Conservation (phyloP, 768 basidiomycete genomes). For the Gyrodon lividus region DNA sequence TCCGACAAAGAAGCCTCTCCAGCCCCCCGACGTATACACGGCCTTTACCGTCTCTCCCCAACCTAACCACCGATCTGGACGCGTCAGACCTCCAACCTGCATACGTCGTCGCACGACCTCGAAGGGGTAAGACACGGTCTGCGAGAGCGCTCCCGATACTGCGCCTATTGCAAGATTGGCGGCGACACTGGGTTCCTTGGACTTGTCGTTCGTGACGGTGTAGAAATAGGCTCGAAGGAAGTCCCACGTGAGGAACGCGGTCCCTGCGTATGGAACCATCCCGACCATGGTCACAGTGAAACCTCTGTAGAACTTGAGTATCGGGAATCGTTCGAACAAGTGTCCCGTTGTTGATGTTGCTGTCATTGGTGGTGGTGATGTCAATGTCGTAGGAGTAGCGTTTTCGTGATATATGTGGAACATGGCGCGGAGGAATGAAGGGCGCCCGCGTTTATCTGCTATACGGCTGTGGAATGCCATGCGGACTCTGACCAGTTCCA, state of each 20-base stretch:
- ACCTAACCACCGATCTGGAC: conserved; percentile 72
- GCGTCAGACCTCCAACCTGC: conserved; percentile 89
- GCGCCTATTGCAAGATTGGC: conserved; percentile 85
- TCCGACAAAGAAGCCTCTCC: conserved; percentile 89
- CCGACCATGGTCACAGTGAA: conserved; percentile 89
- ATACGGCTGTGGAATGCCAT: conserved; percentile 66
- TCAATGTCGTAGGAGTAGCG: conserved; percentile 21
- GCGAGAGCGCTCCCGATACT: conserved; percentile 77
- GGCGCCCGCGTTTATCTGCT: conserved; percentile 33
- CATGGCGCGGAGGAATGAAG: conserved; percentile 56
- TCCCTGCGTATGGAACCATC: conserved; percentile 95
- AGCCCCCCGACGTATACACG: conserved; percentile 70
- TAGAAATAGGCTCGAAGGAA: conserved; percentile 62
- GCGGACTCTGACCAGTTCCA: conserved; percentile 93
- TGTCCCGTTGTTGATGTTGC: conserved; percentile 21
- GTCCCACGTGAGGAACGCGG: conserved; percentile 92
- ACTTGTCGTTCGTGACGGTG: conserved; percentile 43
- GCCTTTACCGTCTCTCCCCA: conserved; percentile 73
- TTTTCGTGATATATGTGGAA: conserved; percentile 72
- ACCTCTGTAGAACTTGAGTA: conserved; percentile 95
- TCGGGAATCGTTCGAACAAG: conserved; percentile 60
- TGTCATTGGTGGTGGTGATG: conserved; percentile 13
- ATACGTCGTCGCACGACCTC: conserved; percentile 89
- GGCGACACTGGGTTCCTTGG: conserved; percentile 39
- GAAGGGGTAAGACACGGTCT: conserved; percentile 92